Conservation (phyloP, 2,329 filamentous ascomycete species). For the Mollisia scopiformis region DNA sequence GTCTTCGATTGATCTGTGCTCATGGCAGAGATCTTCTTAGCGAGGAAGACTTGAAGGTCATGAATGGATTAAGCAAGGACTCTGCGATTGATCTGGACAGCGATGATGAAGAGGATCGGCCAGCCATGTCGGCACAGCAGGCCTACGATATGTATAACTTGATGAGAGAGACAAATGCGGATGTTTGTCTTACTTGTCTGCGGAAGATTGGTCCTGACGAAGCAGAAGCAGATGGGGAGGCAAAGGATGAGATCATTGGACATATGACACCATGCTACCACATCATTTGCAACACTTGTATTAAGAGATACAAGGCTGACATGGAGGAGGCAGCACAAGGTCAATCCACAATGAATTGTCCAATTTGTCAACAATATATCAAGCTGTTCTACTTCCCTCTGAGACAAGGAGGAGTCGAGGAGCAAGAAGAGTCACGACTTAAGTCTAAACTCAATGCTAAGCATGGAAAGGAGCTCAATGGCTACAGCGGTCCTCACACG, state of each 20-base stretch:
- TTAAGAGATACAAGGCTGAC: slow-evolving; percentile 59
- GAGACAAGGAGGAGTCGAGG: slow-evolving; percentile 45
- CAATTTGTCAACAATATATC: slow-evolving; percentile 67
- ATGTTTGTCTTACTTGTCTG: slow-evolving; percentile 72
- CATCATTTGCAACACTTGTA: slow-evolving; percentile 77
- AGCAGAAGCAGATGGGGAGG: slow-evolving; percentile 57
- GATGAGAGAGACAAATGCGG: slow-evolving; percentile 79
- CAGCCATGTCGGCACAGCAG: slow-evolving; percentile 66
- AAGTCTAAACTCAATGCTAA: slow-evolving; percentile 42
- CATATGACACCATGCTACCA: slow-evolving; percentile 89
- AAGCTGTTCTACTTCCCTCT: slow-evolving; percentile 70
- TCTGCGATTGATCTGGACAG: slow-evolving; percentile 90
- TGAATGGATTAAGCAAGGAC: slow-evolving; percentile 80
- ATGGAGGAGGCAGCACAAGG: slow-evolving; percentile 46
- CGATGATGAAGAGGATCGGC: slow-evolving; percentile 58
- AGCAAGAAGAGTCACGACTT: slow-evolving; percentile 31
- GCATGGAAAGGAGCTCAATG: slow-evolving; percentile 61
- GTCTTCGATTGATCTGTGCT: slow-evolving; percentile 87
- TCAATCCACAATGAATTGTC: slow-evolving; percentile 58
- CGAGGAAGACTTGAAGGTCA: slow-evolving; percentile 77
- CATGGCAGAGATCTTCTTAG: slow-evolving; percentile 91
- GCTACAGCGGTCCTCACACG: slow-evolving; percentile 85
- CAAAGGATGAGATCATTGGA: slow-evolving; percentile 67
- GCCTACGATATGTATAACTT: slow-evolving; percentile 86
- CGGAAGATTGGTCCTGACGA: slow-evolving; percentile 63